These are phyloP conservation scores for Tolypocladium guangdongense DNA, from an alignment of 2,329 filamentous ascomycete genomes.

Conservation along the genomic window DNA sequence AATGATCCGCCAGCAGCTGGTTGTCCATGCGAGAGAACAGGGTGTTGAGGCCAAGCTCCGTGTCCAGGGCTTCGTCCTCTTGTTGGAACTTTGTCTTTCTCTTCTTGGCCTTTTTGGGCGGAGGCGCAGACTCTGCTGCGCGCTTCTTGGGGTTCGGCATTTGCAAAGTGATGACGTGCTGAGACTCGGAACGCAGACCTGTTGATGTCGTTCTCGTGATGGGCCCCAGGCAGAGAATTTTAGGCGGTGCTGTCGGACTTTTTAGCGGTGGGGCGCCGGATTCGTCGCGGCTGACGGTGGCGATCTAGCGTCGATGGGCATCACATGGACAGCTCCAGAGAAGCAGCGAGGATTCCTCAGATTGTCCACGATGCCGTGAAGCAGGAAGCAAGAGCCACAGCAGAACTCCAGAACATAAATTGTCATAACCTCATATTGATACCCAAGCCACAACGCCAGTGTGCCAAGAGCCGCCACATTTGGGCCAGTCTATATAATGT, in stretches of 20 bases:
- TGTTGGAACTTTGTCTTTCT: conserved; percentile 42
- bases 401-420: not conserved
- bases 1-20: conserved; percentile 71
- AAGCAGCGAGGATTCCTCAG: not conserved
- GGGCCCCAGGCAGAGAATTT: not conserved
- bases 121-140: conserved; percentile 35
- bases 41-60: conserved; percentile 66
- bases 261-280: conserved; percentile 1
- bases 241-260: not conserved
- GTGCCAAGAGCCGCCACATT: not conserved
- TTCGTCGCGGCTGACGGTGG: not conserved
- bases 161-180: not conserved
- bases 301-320: not conserved
- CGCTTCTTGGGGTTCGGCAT: conserved; percentile 44
- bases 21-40: conserved; percentile 76
- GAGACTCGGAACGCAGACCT: too few relatives aligned
- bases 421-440: not conserved
- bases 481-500: not conserved
- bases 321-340: not conserved
- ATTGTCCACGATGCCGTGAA: not conserved
- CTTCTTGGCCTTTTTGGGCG: conserved; percentile 36
- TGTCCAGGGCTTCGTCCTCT: conserved; percentile 49
- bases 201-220: not conserved
- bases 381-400: not conserved
- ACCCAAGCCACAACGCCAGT: not conserved